phyloP scores from a whole-genome alignment of 441 rosid species.

The Omphalea diandra region DNA sequence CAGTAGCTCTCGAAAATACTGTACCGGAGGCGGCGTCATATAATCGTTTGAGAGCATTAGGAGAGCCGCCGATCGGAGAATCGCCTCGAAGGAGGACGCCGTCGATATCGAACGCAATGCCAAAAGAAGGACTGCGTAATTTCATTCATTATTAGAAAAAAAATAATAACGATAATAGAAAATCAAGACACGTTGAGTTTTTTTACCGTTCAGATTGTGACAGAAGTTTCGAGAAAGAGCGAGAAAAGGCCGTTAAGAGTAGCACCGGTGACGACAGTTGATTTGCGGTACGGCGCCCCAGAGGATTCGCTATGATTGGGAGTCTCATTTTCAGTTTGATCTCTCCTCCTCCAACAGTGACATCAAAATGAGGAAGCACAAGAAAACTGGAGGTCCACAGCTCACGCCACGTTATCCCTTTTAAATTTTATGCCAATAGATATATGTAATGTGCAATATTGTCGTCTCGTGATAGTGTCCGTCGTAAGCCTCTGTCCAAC shows the following conservation, averaged over 20 bases:
- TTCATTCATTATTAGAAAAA: neutral
- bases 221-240: constrained; percentile 30
- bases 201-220: constrained; percentile 24
- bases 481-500: no score
- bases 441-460: no score
- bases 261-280: constrained; percentile 4
- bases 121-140: constrained; percentile 45
- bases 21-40: constrained; percentile 29
- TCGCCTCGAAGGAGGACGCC: constrained; percentile 70
- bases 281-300: constrained; percentile 22
- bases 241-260: constrained; percentile 17
- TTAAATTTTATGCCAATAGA: no score
- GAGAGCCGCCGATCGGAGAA: constrained; percentile 66
- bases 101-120: constrained; percentile 80
- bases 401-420: no score
- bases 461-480: no score
- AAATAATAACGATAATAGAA: neutral
- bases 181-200: neutral
- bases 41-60: constrained; percentile 51
- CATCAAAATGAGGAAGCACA: neutral
- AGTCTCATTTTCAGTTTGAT: constrained; percentile 16
- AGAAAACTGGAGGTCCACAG: no score
- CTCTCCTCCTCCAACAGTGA: neutral
- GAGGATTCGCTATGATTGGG: constrained; percentile 19
- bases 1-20: neutral